These are phyloP conservation scores for Puccinia novopanici DNA, from an alignment of 1,284 basidiomycete species.

Conservation along the genomic window DNA sequence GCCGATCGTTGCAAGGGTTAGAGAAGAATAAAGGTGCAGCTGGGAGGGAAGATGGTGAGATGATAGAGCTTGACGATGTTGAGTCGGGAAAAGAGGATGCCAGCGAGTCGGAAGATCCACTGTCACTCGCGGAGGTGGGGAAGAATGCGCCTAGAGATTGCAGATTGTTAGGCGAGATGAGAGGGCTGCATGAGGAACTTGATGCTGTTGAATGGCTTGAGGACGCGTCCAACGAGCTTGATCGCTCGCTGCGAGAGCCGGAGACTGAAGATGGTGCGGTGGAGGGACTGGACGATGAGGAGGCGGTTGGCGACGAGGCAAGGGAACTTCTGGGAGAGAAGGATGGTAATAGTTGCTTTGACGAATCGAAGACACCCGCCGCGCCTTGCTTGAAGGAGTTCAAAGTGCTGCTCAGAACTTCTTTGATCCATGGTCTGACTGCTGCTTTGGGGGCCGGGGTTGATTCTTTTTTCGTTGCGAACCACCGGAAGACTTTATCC, in stretches of 20 bases:
- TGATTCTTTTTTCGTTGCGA: neutral
- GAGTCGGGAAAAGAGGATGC: neutral
- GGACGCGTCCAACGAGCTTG: neutral
- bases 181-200: conserved; percentile 2
- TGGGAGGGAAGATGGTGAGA: neutral
- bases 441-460: neutral
- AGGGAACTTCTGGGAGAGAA: neutral
- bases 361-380: neutral
- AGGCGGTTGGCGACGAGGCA: neutral
- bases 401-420: conserved; percentile 31
- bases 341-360: conserved; percentile 17
- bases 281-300: neutral
- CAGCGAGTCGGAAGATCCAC: neutral
- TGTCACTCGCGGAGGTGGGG: neutral
- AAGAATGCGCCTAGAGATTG: neutral
- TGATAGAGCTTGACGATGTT: neutral
- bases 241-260: neutral
- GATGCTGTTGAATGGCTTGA: conserved; percentile 4
- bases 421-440: conserved; percentile 37
- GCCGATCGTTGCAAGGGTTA: neutral
- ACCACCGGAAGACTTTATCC: conserved; percentile 33
- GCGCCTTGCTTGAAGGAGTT: conserved; percentile 9
- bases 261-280: neutral
- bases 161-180: conserved; percentile 3
- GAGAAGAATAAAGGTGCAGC: no score